Percentiles rank a stretch among this genome's conserved stretches.
Evolutionary conservation across 371 early-diverging fungal genomes (phyloP).

Genomic region (Lichtheimia ornata): DNA sequence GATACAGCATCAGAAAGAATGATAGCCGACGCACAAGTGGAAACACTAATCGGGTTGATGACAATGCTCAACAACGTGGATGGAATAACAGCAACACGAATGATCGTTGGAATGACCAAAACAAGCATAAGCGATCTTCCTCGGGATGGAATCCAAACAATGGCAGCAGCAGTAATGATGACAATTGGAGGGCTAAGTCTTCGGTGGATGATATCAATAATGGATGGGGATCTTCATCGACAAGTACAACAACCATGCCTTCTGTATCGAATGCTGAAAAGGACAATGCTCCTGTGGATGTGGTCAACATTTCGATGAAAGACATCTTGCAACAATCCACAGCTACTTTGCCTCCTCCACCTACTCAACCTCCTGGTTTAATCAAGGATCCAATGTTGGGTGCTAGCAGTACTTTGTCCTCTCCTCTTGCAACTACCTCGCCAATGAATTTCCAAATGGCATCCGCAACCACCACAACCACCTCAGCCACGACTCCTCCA

Average conservation of each 20-base stretch:
- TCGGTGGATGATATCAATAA: not conserved
- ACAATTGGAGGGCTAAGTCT: not conserved
- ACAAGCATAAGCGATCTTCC: not conserved
- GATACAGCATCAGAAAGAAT: not conserved
- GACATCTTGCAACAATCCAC: slow-evolving; percentile 10
- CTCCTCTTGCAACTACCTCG: slow-evolving; percentile 1
- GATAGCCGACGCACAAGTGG: not conserved
- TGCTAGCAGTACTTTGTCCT: not conserved
- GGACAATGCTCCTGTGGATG: slow-evolving; percentile 1
- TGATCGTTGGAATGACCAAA: not conserved
- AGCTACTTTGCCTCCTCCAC: not conserved
- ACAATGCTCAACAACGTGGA: slow-evolving; percentile 7
- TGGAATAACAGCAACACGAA: slow-evolving; percentile 4
- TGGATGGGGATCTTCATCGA: no score
- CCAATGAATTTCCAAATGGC: not conserved
- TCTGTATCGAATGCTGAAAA: not conserved
- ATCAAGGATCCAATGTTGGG: not conserved
- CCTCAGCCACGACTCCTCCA: not conserved
- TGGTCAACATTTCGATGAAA: slow-evolving; percentile 17
- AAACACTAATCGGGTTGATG: not conserved
- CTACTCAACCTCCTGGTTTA: slow-evolving; percentile 3
- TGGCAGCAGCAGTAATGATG: no score
- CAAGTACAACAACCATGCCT: no score
- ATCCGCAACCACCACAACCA: not conserved
- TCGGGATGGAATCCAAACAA: no score